Conservation (phyloP, 1,284 basidiomycete genomes). For the Pascua guehoae region DNA sequence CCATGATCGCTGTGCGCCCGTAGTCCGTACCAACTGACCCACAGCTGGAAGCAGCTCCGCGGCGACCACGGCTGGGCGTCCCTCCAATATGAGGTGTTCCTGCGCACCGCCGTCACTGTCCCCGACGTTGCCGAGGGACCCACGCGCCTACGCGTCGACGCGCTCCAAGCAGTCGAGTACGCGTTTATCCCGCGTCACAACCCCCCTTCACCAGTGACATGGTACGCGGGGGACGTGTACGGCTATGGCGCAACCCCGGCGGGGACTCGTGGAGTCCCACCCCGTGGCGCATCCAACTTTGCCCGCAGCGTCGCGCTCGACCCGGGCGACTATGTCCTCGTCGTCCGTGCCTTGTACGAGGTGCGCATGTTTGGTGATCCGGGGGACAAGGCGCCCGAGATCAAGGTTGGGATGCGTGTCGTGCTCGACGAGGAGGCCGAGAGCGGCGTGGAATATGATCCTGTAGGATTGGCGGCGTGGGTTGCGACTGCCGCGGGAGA, state of each 20-base stretch:
- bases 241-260: slow-evolving; percentile 25
- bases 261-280: not conserved
- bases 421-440: slow-evolving; percentile 12
- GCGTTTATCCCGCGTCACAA: slow-evolving; percentile 32
- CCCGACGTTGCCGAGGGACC: not conserved
- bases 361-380: slow-evolving; percentile 47
- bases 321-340: slow-evolving; percentile 33
- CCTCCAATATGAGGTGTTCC: slow-evolving; percentile 36
- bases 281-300: slow-evolving; percentile 22
- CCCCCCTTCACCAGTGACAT: slow-evolving; percentile 15
- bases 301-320: slow-evolving; percentile 26
- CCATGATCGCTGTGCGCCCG: not conserved
- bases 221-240: slow-evolving; percentile 46
- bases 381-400: slow-evolving; percentile 24
- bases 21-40: not conserved
- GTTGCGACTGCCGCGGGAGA: not conserved
- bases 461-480: not conserved
- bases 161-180: slow-evolving; percentile 39
- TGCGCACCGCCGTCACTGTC: slow-evolving; percentile 28
- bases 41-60: slow-evolving; percentile 39
- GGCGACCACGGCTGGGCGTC: slow-evolving; percentile 45
- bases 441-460: too few relatives aligned
- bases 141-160: slow-evolving; percentile 31
- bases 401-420: slow-evolving; percentile 26
- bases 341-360: slow-evolving; percentile 42